phyloP scores from a whole-genome alignment of 441 rosid species.

The Flueggea neowawraea region DNA sequence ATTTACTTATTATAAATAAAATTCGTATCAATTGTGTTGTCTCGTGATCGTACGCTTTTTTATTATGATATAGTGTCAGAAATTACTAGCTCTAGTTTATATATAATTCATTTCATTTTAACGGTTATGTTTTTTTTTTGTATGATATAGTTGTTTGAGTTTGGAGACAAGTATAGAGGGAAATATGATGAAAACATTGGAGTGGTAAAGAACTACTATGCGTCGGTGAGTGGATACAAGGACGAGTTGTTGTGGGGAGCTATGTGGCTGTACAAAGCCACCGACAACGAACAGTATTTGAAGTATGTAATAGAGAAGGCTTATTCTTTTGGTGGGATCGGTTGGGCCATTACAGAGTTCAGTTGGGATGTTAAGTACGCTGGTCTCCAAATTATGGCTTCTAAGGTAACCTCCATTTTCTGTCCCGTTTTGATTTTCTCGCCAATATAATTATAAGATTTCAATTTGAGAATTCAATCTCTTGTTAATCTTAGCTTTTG shows the following conservation, averaged over 20 bases:
- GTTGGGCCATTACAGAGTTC: conserved; percentile 95
- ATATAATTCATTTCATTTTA: too few species aligned
- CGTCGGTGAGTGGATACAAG: conserved; percentile 96
- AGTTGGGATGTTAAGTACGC: conserved; percentile 99
- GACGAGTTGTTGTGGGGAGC: conserved; percentile 98
- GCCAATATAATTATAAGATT: not conserved
- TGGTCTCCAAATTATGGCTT: conserved; percentile 76
- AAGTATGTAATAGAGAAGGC: conserved; percentile 63
- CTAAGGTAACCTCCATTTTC: conserved; percentile 47
- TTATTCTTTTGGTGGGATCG: conserved; percentile 67
- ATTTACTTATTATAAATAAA: too few species aligned
- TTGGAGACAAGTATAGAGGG: conserved; percentile 78
- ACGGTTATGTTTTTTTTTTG: not conserved
- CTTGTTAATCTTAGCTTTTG: too few species aligned
- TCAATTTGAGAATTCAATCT: too few species aligned
- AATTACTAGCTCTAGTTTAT: too few species aligned
- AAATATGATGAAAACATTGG: conserved; percentile 72
- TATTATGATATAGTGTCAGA: too few species aligned
- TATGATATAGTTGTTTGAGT: conserved; percentile 69
- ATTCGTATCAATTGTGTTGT: too few species aligned
- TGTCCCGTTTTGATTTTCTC: not conserved
- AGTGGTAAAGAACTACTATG: conserved; percentile 81
- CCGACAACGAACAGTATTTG: conserved; percentile 71
- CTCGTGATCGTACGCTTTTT: too few species aligned
- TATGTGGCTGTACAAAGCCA: conserved; percentile 92